phyloP scores from a whole-genome alignment of 1,284 basidiomycete species.

The Cutaneotrichosporon spelunceum region DNA sequence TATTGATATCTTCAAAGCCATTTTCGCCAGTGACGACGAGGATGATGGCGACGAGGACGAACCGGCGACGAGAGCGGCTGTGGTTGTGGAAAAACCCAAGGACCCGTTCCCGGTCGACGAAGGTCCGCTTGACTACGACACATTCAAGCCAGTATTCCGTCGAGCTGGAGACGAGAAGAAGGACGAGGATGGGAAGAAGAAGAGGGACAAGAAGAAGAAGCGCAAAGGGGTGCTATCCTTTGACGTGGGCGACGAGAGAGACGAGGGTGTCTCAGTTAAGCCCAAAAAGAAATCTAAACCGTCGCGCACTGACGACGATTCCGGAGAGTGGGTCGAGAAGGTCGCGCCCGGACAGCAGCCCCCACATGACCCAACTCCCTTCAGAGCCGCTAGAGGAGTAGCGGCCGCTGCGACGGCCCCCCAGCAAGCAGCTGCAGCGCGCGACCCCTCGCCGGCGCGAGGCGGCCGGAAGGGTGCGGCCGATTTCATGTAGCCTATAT shows the following conservation, averaged over 20 bases:
- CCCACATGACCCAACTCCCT: background rate
- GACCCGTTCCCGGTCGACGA: constrained; percentile 30
- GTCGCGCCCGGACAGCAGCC: constrained; percentile 16
- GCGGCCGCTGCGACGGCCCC: background rate
- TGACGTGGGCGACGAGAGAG: constrained; percentile 59
- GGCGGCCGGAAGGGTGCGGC: constrained; percentile 41
- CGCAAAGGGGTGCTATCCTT: constrained; percentile 64
- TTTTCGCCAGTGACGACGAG: constrained; percentile 85
- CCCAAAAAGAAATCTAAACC: constrained; percentile 47
- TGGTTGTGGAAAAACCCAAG: constrained; percentile 14
- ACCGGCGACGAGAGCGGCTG: constrained; percentile 30
- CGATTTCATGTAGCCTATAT: constrained; percentile 25
- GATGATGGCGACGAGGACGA: constrained; percentile 67
- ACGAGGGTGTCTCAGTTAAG: constrained; percentile 29
- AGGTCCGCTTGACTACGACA: constrained; percentile 36
- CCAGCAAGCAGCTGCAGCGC: too few species aligned
- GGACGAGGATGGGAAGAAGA: constrained; percentile 28
- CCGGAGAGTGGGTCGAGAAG: constrained; percentile 56
- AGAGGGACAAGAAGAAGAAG: constrained; percentile 47
- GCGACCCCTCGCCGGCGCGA: background rate
- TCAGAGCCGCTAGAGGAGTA: background rate
- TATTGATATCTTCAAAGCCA: constrained; percentile 92
- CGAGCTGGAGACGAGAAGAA: constrained; percentile 17
- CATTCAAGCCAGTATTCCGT: constrained; percentile 61
- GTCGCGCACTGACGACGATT: constrained; percentile 50